These are phyloP conservation scores for Fraxinus baroniana DNA, from an alignment of 305 asterid species.

Conservation along the genomic window DNA sequence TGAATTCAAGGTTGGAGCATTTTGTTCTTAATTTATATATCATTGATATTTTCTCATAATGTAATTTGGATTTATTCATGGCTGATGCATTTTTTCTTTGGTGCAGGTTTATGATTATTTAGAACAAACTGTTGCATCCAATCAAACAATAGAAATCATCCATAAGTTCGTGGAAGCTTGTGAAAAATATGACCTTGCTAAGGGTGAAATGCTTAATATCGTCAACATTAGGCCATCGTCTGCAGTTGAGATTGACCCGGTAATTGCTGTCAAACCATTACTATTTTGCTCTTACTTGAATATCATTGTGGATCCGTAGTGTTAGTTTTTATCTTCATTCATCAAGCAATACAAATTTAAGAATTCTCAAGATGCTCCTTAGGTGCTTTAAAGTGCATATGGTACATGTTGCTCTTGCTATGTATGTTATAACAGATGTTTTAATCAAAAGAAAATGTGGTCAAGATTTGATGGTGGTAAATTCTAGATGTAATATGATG, in stretches of 20 bases:
- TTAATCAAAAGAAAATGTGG: not conserved
- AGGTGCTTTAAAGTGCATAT: not conserved
- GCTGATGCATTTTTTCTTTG: constrained; percentile 11
- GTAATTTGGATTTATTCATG: not conserved
- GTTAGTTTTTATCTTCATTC: not conserved
- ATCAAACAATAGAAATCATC: constrained; percentile 55
- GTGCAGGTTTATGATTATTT: constrained; percentile 71
- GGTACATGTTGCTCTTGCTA: not conserved
- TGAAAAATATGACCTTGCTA: constrained; percentile 47
- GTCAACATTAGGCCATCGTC: constrained; percentile 68
- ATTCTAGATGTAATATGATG: not conserved
- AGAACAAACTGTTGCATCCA: constrained; percentile 60
- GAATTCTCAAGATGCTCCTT: not conserved
- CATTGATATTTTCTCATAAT: not conserved
- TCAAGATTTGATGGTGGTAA: not conserved
- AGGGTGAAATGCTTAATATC: constrained; percentile 71
- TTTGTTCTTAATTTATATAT: not conserved
- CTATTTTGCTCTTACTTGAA: not conserved
- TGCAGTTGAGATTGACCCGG: constrained; percentile 56
- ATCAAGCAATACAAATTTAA: not conserved
- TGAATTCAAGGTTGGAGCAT: constrained; percentile 68
- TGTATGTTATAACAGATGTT: not conserved
- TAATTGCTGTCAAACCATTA: constrained; percentile 22
- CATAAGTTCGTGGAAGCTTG: constrained; percentile 43
- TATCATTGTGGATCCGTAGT: not conserved